Evolutionary conservation across 73 alveolate genomes (phyloP).

Genomic region (Durusdinium trenchii): DNA sequence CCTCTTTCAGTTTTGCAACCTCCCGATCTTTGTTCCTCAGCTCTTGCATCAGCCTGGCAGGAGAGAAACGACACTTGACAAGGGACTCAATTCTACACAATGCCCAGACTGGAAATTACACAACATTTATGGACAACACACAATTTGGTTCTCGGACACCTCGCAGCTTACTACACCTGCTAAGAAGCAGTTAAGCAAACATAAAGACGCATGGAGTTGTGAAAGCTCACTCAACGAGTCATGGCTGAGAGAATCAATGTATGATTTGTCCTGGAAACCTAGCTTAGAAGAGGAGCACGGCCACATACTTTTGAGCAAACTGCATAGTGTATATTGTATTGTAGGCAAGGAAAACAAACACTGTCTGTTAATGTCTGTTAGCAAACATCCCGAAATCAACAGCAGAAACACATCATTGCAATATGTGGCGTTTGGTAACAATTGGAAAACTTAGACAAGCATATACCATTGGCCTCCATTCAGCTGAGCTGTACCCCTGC

Average conservation of each 20-base stretch:
- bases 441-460: background rate
- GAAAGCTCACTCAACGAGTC: too few species aligned
- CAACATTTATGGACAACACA: background rate
- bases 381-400: background rate
- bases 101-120: background rate
- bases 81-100: background rate
- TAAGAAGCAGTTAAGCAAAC: background rate
- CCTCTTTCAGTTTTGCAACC: constrained; percentile 51
- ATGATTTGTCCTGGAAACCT: too few species aligned
- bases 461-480: background rate
- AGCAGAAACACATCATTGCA: background rate
- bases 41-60: constrained; percentile 50
- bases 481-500: background rate
- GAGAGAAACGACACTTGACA: background rate
- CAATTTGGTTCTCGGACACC: background rate
- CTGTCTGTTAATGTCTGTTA: too few species aligned
- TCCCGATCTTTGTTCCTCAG: constrained; percentile 55
- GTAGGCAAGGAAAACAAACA: too few species aligned
- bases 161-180: background rate
- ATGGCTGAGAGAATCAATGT: too few species aligned
- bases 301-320: too few species aligned
- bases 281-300: too few species aligned
- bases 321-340: too few species aligned
- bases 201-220: too few species aligned
- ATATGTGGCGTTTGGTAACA: background rate